These are phyloP conservation scores for Colletotrichum tamarilloi DNA, from an alignment of 2,329 filamentous ascomycete genomes.

Conservation along the genomic window DNA sequence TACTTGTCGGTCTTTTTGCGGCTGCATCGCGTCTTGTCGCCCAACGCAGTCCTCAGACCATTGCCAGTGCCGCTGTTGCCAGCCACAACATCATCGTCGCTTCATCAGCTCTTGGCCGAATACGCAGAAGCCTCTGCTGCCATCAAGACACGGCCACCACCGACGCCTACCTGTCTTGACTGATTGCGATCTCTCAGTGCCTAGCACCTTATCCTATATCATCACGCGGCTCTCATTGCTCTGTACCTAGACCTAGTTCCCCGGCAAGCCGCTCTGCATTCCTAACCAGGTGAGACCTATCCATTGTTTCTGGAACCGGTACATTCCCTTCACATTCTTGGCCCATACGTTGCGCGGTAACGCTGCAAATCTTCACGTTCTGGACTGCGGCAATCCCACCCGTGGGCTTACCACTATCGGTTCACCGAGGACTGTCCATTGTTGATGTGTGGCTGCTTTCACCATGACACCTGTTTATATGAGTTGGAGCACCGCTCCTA, in stretches of 20 bases:
- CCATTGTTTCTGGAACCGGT: constrained; percentile 31
- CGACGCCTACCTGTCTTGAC: background rate
- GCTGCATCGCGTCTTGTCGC: background rate
- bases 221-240: background rate
- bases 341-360: constrained; percentile 34
- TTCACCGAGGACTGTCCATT: constrained; percentile 1
- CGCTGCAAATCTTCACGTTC: background rate
- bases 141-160: constrained; percentile 11
- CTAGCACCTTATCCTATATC: background rate
- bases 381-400: background rate
- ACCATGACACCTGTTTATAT: constrained; percentile 9
- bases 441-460: constrained; percentile 3
- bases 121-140: background rate
- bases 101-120: constrained; percentile 1
- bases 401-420: background rate
- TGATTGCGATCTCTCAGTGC: constrained; percentile 9
- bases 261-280: constrained; percentile 30
- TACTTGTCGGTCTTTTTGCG: background rate
- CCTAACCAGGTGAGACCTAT: constrained; percentile 30
- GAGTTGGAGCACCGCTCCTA: background rate
- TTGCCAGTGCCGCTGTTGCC: background rate
- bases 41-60: background rate
- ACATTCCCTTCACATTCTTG: constrained; percentile 22
- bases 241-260: constrained; percentile 5
- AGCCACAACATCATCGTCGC: background rate